Evolutionary conservation across 345 rosid genomes (phyloP).

Genomic region (Lumnitzera racemosa): DNA sequence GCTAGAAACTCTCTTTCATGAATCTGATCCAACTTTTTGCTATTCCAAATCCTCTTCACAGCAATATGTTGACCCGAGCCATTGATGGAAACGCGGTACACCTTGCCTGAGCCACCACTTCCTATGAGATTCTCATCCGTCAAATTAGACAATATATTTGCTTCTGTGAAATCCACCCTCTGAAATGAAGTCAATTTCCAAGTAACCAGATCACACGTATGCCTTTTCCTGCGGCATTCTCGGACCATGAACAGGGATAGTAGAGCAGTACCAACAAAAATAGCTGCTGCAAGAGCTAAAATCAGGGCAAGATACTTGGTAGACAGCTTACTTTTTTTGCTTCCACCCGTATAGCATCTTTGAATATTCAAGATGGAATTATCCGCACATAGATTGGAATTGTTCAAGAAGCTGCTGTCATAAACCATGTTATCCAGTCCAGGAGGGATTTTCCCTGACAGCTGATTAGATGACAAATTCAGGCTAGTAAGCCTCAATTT

Average conservation of each 20-base stretch:
- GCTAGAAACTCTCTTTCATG: slow-evolving; percentile 70
- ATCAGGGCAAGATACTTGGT: slow-evolving; percentile 39
- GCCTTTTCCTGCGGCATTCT: slow-evolving; percentile 37
- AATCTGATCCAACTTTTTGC: slow-evolving; percentile 35
- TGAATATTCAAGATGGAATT: slow-evolving; percentile 43
- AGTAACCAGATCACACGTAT: slow-evolving; percentile 23
- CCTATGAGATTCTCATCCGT: slow-evolving; percentile 74
- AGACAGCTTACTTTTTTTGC: slow-evolving; percentile 26
- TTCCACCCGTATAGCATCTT: slow-evolving; percentile 27
- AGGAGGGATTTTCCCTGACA: slow-evolving; percentile 55
- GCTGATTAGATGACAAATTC: slow-evolving; percentile 63
- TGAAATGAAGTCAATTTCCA: slow-evolving; percentile 92
- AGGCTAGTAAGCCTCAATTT: slow-evolving; percentile 32
- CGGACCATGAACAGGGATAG: slow-evolving; percentile 35
- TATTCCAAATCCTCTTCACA: slow-evolving; percentile 78
- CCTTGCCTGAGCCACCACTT: slow-evolving; percentile 89
- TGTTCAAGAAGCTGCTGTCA: slow-evolving; percentile 61
- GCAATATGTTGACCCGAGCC: slow-evolving; percentile 51
- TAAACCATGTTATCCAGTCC: slow-evolving; percentile 53
- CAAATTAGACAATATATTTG: slow-evolving; percentile 48
- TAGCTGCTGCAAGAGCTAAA: slow-evolving; percentile 28
- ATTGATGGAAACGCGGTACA: slow-evolving; percentile 44
- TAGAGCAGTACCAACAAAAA: slow-evolving; percentile 19
- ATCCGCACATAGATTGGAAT: slow-evolving; percentile 52
- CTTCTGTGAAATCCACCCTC: slow-evolving; percentile 53